Conservation (phyloP, 768 basidiomycete genomes). For the Phaffia australis region DNA sequence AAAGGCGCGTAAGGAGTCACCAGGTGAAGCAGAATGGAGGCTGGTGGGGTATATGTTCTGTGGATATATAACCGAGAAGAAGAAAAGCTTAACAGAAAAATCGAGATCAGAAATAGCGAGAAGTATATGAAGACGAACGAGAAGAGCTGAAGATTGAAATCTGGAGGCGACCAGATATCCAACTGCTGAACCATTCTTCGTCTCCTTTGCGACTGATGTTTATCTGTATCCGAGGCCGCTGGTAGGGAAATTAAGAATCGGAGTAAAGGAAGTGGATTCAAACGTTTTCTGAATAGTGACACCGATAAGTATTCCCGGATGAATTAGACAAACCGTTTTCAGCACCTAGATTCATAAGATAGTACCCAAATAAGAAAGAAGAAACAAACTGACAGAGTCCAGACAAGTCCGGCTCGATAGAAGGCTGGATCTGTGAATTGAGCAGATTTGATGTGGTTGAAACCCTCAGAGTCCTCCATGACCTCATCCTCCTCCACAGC, state of each 20-base stretch:
- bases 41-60: conserved; percentile 18
- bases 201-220: not conserved
- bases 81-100: not conserved
- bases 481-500: conserved; percentile 17
- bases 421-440: too few relatives aligned
- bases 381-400: not conserved
- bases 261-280: conserved; percentile 7
- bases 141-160: conserved; percentile 18
- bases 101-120: not conserved
- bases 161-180: conserved; percentile 21
- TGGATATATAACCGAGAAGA: not conserved
- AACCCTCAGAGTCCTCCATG: not conserved
- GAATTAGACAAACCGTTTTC: not conserved
- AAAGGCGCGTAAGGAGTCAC: conserved; percentile 14
- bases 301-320: conserved; percentile 2
- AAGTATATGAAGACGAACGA: not conserved
- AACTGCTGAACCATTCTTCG: conserved; percentile 12
- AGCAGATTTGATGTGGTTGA: too few relatives aligned
- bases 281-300: too few relatives aligned
- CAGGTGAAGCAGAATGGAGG: conserved; percentile 22
- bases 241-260: conserved; percentile 23
- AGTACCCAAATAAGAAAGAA: not conserved
- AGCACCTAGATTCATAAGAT: too few relatives aligned
- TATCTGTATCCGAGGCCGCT: conserved; percentile 2
- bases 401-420: too few relatives aligned